Base-by-base conservation (phyloP, 495 filamentous ascomycete genomes). In the Pyrenula aspistea region DNA sequence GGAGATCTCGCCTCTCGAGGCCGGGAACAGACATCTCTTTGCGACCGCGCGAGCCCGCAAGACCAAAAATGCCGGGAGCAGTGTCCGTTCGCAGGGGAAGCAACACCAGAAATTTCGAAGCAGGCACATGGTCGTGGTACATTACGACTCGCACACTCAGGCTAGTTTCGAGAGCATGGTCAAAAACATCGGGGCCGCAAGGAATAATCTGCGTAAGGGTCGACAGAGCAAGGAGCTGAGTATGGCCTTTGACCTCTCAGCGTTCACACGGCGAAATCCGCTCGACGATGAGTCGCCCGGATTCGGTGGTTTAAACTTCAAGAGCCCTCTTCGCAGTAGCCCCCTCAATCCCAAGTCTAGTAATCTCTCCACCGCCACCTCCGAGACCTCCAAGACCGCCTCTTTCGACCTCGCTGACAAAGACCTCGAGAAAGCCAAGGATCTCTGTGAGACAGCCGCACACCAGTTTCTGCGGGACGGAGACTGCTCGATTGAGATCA, bases 101-200 rank as follows among this genome's bases (percentile, higher is more conserved):
- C 61, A 71, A 62, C 56, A 80, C 63, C 50, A 75, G 65, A 74
- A 75, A 22, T 88, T 85, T 65, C 83, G 88, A 56, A 84, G 81
- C 12, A 80, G 87, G 55, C 83, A 80, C 58, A 90, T 89, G 79
- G 83, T 94, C 56, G 83, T 92, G 24, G 86, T 96, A 49, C 87
- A 91, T 66, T 96, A 95, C 67, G 90, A 96, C 65, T 87, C 87
- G 61, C 83, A 88, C 56, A 85, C 90, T 11, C 91, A 96, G 64
- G 78, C 81, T 31, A 77, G 81, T 3, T 88, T 96, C 57, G 90
- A 95, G 65, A 74, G 81, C 53, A 71, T 94, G 25, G 90, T 93
- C 52, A 86, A 86, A 57, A 80, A 84, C 56, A 86, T 96, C 51
- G 87, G 85, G 50, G 77, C 80, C n/a, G 83, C 86, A 47, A 77